Evolutionary conservation across 768 basidiomycete species (phyloP), one percentile per base, ranked within the genome.

Genomic region (Tricholoma bakamatsutake): DNA sequence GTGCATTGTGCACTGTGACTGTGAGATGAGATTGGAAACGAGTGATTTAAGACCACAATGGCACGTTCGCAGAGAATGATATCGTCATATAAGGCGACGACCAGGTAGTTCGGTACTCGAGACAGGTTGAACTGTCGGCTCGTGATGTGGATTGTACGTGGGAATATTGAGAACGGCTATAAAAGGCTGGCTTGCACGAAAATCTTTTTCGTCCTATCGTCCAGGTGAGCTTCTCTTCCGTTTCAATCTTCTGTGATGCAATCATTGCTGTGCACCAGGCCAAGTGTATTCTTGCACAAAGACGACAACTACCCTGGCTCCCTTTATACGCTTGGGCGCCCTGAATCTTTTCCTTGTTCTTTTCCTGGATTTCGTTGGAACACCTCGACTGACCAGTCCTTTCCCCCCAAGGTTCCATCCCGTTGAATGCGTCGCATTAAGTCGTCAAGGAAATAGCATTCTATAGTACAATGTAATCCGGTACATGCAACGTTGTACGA

Each of bases 211-310:
- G 37, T 55, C 54, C 34, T 0, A 30, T 46, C 27, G 13, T 49
- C 50, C 33, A 33, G 60, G 65, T 62, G 47, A 59, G 28, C n/a
- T 1, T 61, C 28, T 59, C 50, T 11, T 43, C 28, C 17, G 55
- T 53, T 40, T 49, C 50, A 24, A 24, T 24, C 30, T 50, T 65
- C 33, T 55, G 52, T 68, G 79, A 80, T 75, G 79, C 28, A 79
- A 66, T 61, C 64, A 66, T 71, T 70, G 80, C 79, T 81, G 80
- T 80, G 80, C 80, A 81, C 80, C 80, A 81, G 80, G 66, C 79
- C 76, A 76, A 81, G 76, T 68, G 69, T 67, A 62, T 65, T 60
- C 53, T 53, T 69, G 67, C 64, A 65, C 74, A 61, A 69, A 69
- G 78, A 76, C 69, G 80, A 80, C 59, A 76, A 67, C 57, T 62